Percentiles rank a stretch among this genome's conserved stretches.
These are phyloP conservation scores for Ceratocystis albifundus DNA, from an alignment of 2,329 filamentous ascomycete species.

Conservation along the genomic window DNA sequence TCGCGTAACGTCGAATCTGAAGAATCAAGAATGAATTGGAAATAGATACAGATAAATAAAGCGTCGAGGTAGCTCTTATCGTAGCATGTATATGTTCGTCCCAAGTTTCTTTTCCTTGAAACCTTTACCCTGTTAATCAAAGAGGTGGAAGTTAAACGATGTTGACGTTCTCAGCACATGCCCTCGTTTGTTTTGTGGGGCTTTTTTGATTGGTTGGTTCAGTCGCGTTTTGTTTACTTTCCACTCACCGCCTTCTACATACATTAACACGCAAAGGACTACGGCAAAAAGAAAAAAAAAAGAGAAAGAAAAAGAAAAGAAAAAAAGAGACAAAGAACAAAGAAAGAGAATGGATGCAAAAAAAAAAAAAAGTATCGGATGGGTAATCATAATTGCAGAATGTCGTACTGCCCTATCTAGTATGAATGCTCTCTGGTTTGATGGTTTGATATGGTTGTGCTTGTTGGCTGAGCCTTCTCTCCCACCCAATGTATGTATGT, in stretches of 20 bases:
- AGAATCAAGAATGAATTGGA: not conserved
- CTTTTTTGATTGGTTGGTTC: conserved; percentile 16
- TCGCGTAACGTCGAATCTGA: not conserved
- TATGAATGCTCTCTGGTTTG: conserved; percentile 5
- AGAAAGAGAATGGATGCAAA: not conserved
- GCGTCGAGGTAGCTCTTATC: not conserved
- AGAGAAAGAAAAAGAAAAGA: too few species aligned
- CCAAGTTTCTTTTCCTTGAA: not conserved
- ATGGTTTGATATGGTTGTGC: not conserved
- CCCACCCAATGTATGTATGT: not conserved
- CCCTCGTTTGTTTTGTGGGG: conserved; percentile 17
- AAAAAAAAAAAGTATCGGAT: not conserved
- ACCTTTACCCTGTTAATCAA: not conserved
- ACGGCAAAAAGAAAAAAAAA: too few species aligned
- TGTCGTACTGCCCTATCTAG: not conserved
- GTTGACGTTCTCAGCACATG: conserved; percentile 10
- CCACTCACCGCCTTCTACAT: conserved; percentile 15
- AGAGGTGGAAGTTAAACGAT: not conserved
- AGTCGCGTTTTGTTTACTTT: conserved; percentile 31
- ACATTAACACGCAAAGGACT: not conserved
- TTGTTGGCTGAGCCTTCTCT: not conserved
- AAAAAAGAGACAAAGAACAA: not conserved
- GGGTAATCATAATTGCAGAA: not conserved
- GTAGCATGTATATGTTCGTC: not conserved
- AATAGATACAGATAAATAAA: conserved; percentile 5